Evolutionary conservation across 495 filamentous ascomycete genomes (phyloP), one percentile per base, ranked within the genome.

Genomic region (Penicillium simplicissimum): DNA sequence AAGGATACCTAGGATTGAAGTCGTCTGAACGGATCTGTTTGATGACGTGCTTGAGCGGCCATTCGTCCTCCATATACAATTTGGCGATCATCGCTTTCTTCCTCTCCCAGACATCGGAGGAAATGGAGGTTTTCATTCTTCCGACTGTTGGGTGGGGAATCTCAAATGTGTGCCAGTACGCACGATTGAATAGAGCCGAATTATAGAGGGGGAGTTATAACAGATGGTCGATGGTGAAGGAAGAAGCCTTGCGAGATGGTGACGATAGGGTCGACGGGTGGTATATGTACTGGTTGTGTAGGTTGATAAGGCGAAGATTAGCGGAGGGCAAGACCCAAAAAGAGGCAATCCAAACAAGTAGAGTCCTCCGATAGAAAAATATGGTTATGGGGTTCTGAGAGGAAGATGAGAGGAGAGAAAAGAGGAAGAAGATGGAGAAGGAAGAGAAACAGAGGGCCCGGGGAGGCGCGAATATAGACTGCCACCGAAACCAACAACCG

Each of bases 61-160:
- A 81, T 74, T 79, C 77, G 43, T 82, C 77, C 25, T 80, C 77
- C 66, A 79, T 81, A 59, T 82, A 82, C 42, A 82, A 64, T 35
- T 74, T 73, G 40, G 77, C 71, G 59, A 82, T 82, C 60, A 81
- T 61, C 8, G 71, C 73, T 57, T 79, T 82, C 69, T 81, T 81
- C 64, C 72, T 77, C 68, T 82, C 78, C 79, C 79, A 82, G 23
- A 79, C 75, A 57, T 82, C 77, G 1, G 78, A 77, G 4, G 79
- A 74, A 40, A 82, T 80, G 13, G 77, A 76, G 51, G 73, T 79
- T 68, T 81, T 81, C 78, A 81, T 81, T 17, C 33, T 69, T 55
- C 42, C 8, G 9, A 13, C 23, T 45, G 42, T 5, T 13, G 3
- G 19, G 23, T 45, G 17, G 8, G 17, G 21, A 7, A 21, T 23